Evolutionary conservation across 306 rosid genomes (phyloP).

Genomic region (Fagus sylvatica): DNA sequence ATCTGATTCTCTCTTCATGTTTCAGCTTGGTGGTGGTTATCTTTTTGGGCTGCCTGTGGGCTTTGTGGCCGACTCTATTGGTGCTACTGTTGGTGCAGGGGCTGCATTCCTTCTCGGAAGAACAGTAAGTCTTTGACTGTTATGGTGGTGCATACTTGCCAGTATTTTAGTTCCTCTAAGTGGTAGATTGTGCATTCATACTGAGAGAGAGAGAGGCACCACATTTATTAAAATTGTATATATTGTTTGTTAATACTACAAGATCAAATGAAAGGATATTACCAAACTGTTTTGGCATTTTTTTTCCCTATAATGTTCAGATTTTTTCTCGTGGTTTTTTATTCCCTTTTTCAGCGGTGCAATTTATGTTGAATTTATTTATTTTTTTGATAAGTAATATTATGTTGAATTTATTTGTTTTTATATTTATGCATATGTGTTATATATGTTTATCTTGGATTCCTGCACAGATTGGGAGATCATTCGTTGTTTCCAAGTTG

Average conservation of each 20-base stretch:
- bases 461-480: conserved; percentile 75
- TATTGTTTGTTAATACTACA: not conserved
- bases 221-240: not conserved
- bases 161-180: not conserved
- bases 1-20: conserved; percentile 6
- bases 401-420: conserved; percentile 1
- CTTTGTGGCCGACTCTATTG: conserved; percentile 80
- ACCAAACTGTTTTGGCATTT: not conserved
- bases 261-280: not conserved
- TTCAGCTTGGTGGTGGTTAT: conserved; percentile 95
- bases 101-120: conserved; percentile 86
- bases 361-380: conserved; percentile 3
- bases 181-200: not conserved
- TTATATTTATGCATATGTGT: not conserved
- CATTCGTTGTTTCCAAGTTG: conserved; percentile 83
- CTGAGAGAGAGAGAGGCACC: not conserved
- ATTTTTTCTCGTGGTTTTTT: conserved; percentile 7
- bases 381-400: not conserved
- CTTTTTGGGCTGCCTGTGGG: conserved; percentile 85
- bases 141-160: not conserved
- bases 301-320: not conserved
- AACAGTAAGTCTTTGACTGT: conserved; percentile 60
- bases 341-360: conserved; percentile 9
- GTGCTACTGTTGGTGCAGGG: conserved; percentile 83
- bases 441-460: conserved; percentile 20